Conservation (phyloP, 345 rosid species). For the Lepidium africanum region DNA sequence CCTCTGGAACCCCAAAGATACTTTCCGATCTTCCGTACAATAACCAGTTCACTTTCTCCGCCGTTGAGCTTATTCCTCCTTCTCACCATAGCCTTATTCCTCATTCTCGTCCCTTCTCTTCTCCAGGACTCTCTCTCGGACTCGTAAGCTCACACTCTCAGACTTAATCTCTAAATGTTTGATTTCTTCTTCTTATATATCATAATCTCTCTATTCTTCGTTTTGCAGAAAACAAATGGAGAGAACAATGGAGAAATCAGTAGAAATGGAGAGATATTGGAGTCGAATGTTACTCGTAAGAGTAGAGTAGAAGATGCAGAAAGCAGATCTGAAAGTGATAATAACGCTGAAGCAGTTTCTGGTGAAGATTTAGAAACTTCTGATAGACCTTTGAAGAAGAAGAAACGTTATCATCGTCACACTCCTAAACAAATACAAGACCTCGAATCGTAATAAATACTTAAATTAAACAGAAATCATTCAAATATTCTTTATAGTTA, state of each 20-base stretch:
- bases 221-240: conserved; percentile 32
- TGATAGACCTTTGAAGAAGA: conserved; percentile 63
- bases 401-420: conserved; percentile 96
- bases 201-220: neutral
- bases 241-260: conserved; percentile 22
- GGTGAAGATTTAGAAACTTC: conserved; percentile 78
- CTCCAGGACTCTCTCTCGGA: conserved; percentile 40
- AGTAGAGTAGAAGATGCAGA: conserved; percentile 47
- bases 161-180: neutral
- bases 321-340: conserved; percentile 95
- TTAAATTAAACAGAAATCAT: neutral
- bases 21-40: conserved; percentile 30
- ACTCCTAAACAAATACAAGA: conserved; percentile 98
- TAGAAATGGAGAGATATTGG: conserved; percentile 26
- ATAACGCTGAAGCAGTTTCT: conserved; percentile 75
- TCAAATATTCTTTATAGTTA: neutral
- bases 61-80: conserved; percentile 18
- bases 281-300: conserved; percentile 21
- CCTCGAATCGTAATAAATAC: conserved; percentile 65
- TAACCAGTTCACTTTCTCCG: conserved; percentile 15
- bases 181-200: neutral
- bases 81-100: conserved; percentile 9
- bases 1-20: neutral
- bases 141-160: conserved; percentile 19
- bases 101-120: conserved; percentile 22